These are phyloP conservation scores for Escovopsis weberi DNA, from an alignment of 2,329 filamentous ascomycete genomes.

Conservation along the genomic window DNA sequence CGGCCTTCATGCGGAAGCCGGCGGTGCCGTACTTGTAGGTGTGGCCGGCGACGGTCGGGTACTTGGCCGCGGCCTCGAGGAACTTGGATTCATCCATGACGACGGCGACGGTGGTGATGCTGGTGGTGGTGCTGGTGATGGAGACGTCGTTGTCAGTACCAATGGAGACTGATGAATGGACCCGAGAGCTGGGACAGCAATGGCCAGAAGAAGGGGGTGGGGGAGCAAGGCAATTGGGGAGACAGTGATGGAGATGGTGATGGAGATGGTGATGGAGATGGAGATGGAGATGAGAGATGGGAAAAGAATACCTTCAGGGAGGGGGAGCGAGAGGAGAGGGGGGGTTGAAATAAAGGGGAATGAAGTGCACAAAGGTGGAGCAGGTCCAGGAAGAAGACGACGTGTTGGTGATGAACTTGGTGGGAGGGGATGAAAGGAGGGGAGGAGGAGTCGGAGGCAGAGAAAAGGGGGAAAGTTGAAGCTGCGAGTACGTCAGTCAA, in stretches of 20 bases:
- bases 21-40: slow-evolving; percentile 52
- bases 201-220: background rate
- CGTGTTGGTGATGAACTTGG: background rate
- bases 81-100: slow-evolving; percentile 39
- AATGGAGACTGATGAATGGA: background rate
- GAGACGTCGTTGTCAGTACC: background rate
- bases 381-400: too few species aligned
- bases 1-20: slow-evolving; percentile 55
- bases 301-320: too few species aligned
- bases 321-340: background rate
- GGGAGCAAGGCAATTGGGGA: background rate
- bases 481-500: too few species aligned
- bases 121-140: background rate
- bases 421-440: background rate
- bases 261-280: background rate
- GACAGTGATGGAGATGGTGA: slow-evolving; percentile 6
- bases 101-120: slow-evolving; percentile 1
- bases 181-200: too few species aligned
- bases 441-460: background rate
- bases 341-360: background rate
- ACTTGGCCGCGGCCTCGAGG: slow-evolving; percentile 45
- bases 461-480: background rate
- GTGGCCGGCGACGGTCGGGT: slow-evolving; percentile 41
- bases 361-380: background rate
- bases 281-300: background rate